Conservation (phyloP, 768 basidiomycete species). For the Pleurotus sapidus region DNA sequence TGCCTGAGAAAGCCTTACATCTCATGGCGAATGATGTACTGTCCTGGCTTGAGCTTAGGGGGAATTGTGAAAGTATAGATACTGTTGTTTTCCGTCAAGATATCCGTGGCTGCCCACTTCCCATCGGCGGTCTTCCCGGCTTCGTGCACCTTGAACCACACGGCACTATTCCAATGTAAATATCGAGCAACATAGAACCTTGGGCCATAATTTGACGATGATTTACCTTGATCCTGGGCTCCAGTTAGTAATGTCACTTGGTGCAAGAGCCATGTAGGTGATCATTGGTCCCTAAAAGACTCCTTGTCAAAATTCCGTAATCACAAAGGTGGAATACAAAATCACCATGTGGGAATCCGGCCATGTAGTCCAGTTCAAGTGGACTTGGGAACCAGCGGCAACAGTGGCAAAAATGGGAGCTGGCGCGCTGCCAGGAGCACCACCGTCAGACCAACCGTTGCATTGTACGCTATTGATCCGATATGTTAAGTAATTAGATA, state of each 20-base stretch:
- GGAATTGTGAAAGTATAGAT: conserved; percentile 47
- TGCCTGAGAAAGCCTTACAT: conserved; percentile 24
- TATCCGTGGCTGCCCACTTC: conserved; percentile 41
- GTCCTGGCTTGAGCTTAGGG: conserved; percentile 39
- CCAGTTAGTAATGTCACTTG: conserved; percentile 41
- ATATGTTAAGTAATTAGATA: background rate
- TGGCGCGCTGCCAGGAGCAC: conserved; percentile 28
- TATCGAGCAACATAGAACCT: background rate
- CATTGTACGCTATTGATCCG: background rate
- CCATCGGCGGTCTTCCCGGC: conserved; percentile 41
- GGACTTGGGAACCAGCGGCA: conserved; percentile 34
- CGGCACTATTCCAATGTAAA: conserved; percentile 25
- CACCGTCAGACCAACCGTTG: conserved; percentile 5
- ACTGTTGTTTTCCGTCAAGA: conserved; percentile 34
- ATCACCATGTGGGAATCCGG: conserved; percentile 29
- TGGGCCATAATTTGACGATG: background rate
- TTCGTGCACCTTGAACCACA: conserved; percentile 53
- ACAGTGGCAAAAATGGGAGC: conserved; percentile 38
- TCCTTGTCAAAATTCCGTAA: background rate
- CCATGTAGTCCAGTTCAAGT: conserved; percentile 41
- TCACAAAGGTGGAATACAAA: background rate
- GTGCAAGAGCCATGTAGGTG: conserved; percentile 46
- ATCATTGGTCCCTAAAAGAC: conserved; percentile 35
- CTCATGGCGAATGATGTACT: conserved; percentile 49
- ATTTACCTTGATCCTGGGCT: conserved; percentile 35